Evolutionary conservation across 352 stramenopile genomes (phyloP).

Genomic region (Pythium dissimile): DNA sequence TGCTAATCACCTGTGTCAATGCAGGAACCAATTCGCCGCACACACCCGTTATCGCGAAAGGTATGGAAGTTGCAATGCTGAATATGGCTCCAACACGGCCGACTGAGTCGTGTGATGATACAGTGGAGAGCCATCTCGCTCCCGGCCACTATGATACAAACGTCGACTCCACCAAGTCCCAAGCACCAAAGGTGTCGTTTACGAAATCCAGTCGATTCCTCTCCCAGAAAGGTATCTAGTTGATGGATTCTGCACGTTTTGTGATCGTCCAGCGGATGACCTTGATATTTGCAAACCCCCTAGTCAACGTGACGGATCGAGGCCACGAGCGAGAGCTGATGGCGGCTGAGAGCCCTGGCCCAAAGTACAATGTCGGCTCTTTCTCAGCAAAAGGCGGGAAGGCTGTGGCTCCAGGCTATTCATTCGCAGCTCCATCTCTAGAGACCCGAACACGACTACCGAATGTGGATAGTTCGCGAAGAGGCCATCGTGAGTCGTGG

Average conservation of each 20-base stretch:
- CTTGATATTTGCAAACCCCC: background rate
- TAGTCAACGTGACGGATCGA: slow-evolving; percentile 65
- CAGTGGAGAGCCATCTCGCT: slow-evolving; percentile 51
- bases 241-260: too few relatives aligned
- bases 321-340: slow-evolving; percentile 74
- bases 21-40: slow-evolving; percentile 19
- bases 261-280: background rate
- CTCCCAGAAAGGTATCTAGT: slow-evolving; percentile 80
- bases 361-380: slow-evolving; percentile 79
- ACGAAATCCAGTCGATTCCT: slow-evolving; percentile 76
- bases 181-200: slow-evolving; percentile 71
- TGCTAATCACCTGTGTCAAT: background rate
- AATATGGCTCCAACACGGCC: background rate
- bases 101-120: background rate
- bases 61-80: background rate
- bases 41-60: slow-evolving; percentile 20
- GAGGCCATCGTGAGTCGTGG: slow-evolving; percentile 75
- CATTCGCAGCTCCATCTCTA: slow-evolving; percentile 55
- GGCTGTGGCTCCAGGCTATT: slow-evolving; percentile 45
- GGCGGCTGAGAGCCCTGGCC: slow-evolving; percentile 68
- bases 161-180: slow-evolving; percentile 53
- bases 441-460: slow-evolving; percentile 51
- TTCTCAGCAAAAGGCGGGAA: slow-evolving; percentile 55
- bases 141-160: slow-evolving; percentile 71
- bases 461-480: slow-evolving; percentile 46